Base-by-base conservation (phyloP, 1,284 basidiomycete species). In the Pseudozyma sp. region DNA sequence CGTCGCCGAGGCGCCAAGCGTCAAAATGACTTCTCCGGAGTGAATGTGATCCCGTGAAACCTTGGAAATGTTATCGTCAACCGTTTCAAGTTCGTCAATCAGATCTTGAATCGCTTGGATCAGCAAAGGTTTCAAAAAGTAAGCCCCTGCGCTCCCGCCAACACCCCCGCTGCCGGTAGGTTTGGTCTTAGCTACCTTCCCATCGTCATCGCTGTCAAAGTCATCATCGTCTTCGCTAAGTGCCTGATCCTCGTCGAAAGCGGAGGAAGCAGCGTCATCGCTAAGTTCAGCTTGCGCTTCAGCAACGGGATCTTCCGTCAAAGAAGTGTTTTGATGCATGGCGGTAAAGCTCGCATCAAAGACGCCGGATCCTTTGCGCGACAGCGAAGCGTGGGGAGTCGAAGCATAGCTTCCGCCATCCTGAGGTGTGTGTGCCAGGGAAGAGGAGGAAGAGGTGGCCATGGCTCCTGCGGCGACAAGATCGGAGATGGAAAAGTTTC, bases 41-140 rank as follows among this genome's bases (percentile, higher is more conserved):
- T 98, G 95, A 70, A 99, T 93, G 85, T 99, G 96, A 85, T 97
- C 95, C 84, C 91, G 92, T 1, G 95, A 94, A 70, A 93, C 94
- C 86, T 94, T 96, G 5, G 94, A 93, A 12, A 99, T 92, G 83
- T 92, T 95, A 76, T 96, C 93, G 81, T 97, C 94, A 1, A 96
- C 95, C 4, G 93, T 95, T 85, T 97, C 96, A 52, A 99, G 87
- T 85, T 99, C 97, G 78, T 97, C 94, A 51, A 97, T 89, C 14
- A 98, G 92, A 83, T 98, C 86, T 50, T 85, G 85, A 44, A 87
- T 86, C n/a, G 86, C 86, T 64, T 87, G 86, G 56, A 86, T 83
- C 44, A 87, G 83, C 13, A 86, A 73, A 11, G 86, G 85, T 65
- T 86, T 86, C 34, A 84, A 70, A 21, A 82, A 76, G 69, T 80